Conservation (phyloP, 192 early-diverging fungal genomes). For the Backusella macrospora region DNA sequence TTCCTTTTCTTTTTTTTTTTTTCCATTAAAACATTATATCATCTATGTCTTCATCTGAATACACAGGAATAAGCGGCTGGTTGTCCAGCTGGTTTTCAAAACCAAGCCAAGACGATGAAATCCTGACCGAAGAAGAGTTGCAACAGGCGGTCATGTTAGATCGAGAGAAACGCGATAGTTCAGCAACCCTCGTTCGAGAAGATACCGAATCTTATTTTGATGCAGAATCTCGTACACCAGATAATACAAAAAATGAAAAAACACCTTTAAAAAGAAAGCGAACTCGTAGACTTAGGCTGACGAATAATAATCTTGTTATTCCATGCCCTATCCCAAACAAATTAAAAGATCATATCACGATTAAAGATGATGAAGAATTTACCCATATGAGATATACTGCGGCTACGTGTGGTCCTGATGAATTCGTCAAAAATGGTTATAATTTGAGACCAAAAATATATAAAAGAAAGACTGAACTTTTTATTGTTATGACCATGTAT, state of each 20-base stretch:
- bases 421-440: slow-evolving; percentile 77
- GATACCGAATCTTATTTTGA: not conserved
- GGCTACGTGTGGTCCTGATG: slow-evolving; percentile 83
- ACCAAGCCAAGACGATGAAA: not conserved
- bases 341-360: slow-evolving; percentile 52
- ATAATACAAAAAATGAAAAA: not conserved
- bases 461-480: slow-evolving; percentile 72
- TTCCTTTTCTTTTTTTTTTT: not conserved
- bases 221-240: not conserved
- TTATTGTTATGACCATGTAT: slow-evolving; percentile 87
- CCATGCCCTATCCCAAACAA: slow-evolving; percentile 68
- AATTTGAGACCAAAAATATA: slow-evolving; percentile 76
- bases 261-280: not conserved
- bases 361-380: slow-evolving; percentile 75
- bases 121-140: not conserved
- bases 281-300: slow-evolving; percentile 56
- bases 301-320: slow-evolving; percentile 71
- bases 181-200: not conserved
- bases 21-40: too few relatives aligned
- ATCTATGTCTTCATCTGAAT: not conserved
- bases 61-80: not conserved
- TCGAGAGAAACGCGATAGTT: not conserved
- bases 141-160: not conserved
- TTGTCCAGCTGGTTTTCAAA: not conserved
- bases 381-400: slow-evolving; percentile 96